Percentiles rank a stretch among this genome's conserved stretches.
Conservation (phyloP, 306 rosid genomes). For the Prunus mume region DNA sequence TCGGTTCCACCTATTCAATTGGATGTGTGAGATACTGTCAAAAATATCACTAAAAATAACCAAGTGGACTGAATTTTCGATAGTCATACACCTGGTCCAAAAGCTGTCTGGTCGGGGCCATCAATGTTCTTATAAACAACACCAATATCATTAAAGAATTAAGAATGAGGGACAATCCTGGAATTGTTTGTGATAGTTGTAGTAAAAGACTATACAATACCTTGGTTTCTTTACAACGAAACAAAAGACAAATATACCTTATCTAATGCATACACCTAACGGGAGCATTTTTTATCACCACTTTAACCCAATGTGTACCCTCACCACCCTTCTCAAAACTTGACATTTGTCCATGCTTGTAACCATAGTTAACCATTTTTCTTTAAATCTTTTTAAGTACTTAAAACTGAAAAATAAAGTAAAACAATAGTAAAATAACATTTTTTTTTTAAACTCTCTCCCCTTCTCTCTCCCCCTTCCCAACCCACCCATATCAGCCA, state of each 20-base stretch:
- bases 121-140: constrained; percentile 1
- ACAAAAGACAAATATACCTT: not conserved
- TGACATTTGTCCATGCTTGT: no score
- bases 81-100: not conserved
- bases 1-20: constrained; percentile 77
- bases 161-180: not conserved
- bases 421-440: no score
- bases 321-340: no score
- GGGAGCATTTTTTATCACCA: no score
- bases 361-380: no score
- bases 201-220: not conserved
- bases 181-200: not conserved
- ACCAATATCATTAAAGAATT: not conserved
- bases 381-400: no score
- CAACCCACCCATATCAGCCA: no score
- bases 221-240: not conserved
- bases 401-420: no score
- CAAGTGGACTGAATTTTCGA: not conserved
- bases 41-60: not conserved
- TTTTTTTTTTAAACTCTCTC: no score
- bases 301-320: no score
- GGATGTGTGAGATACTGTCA: not conserved
- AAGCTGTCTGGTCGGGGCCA: not conserved
- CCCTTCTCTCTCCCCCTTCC: no score
- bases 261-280: not conserved